Evolutionary conservation across 345 rosid species (phyloP), one percentile per base, ranked within the genome.

Genomic region (Passiflora organensis): DNA sequence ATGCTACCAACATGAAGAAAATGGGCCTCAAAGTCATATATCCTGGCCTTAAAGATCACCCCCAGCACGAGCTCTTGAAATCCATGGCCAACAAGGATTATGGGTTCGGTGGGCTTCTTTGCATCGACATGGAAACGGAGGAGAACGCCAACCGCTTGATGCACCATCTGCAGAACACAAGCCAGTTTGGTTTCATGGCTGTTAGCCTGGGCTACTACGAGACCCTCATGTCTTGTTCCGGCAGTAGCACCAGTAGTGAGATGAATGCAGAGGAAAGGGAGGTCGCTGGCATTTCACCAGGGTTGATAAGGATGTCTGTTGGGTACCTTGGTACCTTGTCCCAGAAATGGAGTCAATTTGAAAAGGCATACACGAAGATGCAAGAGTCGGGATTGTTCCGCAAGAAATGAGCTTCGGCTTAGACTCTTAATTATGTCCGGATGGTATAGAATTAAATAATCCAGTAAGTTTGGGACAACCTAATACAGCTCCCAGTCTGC

Each of bases 201-300:
- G 99, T 93, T 12, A 93, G 99, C 73, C 52, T 93, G 76, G 99
- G 99, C 34, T 93, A 89, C 69, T 86, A 81, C 24, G 99, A 93
- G 79, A 89, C 96, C 0, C 83, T 93, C 17, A 83, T 93, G 96
- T 83, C 97, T 0, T 87, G 96, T 71, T 89, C 99, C 1, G 89
- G 96, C 0, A 93, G 96, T 22, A 93, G 97, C 77, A 93, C 99
- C 1, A 86, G 95, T 38, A 86, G 96, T 38, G 99, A 89, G 72
- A 32, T 93, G 70, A 84, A 56, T 4, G 71, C 75, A 0, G 81
- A 81, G 53, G 96, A 93, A 66, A 76, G 83, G 74, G 77, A 51
- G n/a, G 67, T 84, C 5, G 97, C 97, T 0, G 96, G 97, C 18
- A 93, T 93, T 22, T 86, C 99, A 5, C 95, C 99, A 0, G 99